These are phyloP conservation scores for Saccharomycopsis phalli DNA, from an alignment of 1,139 yeast species.

Conservation along the genomic window DNA sequence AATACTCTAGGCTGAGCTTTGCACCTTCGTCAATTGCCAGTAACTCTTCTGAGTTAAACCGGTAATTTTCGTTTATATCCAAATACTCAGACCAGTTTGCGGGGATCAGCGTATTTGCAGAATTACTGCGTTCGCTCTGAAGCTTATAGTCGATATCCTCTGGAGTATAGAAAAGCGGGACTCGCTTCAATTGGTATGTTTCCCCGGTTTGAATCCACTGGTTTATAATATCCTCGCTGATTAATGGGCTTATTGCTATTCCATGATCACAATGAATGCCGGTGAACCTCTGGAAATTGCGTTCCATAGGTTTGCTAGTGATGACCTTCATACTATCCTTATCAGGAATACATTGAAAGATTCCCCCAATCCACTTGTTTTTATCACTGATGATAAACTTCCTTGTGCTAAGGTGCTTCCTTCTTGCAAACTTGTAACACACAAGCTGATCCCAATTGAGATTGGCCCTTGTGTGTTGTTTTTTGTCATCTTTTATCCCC, in stretches of 20 bases:
- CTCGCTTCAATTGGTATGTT: conserved; percentile 1
- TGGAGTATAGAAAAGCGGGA: conserved; percentile 2
- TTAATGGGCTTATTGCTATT: not conserved
- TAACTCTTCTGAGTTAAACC: not conserved
- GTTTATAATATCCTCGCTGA: conserved; percentile 1
- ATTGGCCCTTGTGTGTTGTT: not conserved
- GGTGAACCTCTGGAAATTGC: not conserved
- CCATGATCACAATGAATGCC: not conserved
- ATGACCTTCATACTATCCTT: not conserved
- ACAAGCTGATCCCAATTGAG: not conserved
- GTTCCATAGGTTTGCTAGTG: not conserved
- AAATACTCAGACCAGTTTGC: not conserved
- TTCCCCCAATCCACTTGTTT: conserved; percentile 5
- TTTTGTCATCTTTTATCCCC: no score
- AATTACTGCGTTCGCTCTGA: not conserved
- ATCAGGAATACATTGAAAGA: not conserved
- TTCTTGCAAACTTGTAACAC: conserved; percentile 9
- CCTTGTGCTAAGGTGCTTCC: conserved; percentile 6
- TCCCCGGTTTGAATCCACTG: conserved; percentile 6
- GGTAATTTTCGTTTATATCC: conserved; percentile 1
- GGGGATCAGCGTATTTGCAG: no score
- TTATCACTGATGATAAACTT: not conserved
- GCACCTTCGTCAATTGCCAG: not conserved
- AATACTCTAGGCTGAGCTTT: not conserved
- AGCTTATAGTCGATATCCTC: not conserved